A percentile compares a stretch with the other conserved stretches of the same genome.
Conservation (phyloP, 2,329 filamentous ascomycete genomes). For the Aspergillus vadensis region DNA sequence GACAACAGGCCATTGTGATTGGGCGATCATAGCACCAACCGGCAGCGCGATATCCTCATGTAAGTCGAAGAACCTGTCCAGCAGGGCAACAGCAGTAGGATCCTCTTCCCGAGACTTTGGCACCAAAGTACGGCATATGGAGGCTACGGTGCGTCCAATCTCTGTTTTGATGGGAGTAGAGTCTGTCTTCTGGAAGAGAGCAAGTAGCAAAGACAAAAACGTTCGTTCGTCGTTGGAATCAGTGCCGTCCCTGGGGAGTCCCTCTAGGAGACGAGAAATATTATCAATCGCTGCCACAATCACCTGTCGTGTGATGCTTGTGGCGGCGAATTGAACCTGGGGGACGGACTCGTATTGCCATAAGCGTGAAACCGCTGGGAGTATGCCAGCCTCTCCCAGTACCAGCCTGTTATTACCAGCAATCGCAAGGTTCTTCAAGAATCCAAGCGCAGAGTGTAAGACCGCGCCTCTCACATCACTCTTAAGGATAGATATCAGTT, state of each 20-base stretch:
- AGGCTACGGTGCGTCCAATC: slow-evolving; percentile 49
- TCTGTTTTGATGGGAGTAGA: slow-evolving; percentile 50
- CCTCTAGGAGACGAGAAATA: slow-evolving; percentile 39
- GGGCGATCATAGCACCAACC: slow-evolving; percentile 47
- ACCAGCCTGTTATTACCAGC: slow-evolving; percentile 43
- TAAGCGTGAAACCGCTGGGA: slow-evolving; percentile 42
- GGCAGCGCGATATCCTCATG: slow-evolving; percentile 42
- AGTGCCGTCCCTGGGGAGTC: slow-evolving; percentile 31
- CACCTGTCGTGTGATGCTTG: slow-evolving; percentile 44
- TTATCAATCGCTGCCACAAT: slow-evolving; percentile 42
- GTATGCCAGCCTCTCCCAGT: slow-evolving; percentile 43
- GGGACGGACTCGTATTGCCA: slow-evolving; percentile 47
- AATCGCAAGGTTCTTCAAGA: slow-evolving; percentile 53
- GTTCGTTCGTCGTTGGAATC: slow-evolving; percentile 34
- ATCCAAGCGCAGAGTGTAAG: slow-evolving; percentile 48
- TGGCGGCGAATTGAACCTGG: slow-evolving; percentile 48
- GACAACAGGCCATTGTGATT: slow-evolving; percentile 52
- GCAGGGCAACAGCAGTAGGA: slow-evolving; percentile 25
- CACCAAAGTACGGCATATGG: slow-evolving; percentile 45
- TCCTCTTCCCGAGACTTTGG: slow-evolving; percentile 31
- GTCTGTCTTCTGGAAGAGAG: slow-evolving; percentile 46
- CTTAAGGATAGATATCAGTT: slow-evolving; percentile 44
- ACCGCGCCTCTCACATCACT: slow-evolving; percentile 43
- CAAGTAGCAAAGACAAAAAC: slow-evolving; percentile 46
- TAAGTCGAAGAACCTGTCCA: slow-evolving; percentile 38